Conservation (phyloP, 768 basidiomycete species). For the Panaeolus papilionaceus region DNA sequence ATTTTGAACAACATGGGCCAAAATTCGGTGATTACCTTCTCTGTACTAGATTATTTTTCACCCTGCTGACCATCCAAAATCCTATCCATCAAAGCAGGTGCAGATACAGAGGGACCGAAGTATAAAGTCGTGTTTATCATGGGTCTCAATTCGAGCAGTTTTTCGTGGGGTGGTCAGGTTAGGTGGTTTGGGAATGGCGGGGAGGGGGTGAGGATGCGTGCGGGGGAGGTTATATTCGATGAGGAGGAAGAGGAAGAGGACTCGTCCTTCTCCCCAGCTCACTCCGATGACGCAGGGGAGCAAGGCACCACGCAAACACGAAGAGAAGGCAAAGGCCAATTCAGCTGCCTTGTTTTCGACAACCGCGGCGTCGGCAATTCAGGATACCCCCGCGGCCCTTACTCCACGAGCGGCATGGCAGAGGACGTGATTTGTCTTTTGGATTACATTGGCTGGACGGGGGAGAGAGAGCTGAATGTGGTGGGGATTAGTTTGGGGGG, state of each 20-base stretch:
- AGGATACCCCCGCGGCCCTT: constrained; percentile 73
- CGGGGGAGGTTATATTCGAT: neutral
- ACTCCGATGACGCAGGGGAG: too few relatives aligned
- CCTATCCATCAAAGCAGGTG: constrained; percentile 43
- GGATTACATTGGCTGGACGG: constrained; percentile 76
- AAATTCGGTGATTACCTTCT: neutral
- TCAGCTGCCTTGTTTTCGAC: constrained; percentile 78
- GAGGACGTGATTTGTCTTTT: constrained; percentile 72
- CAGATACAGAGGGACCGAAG: neutral
- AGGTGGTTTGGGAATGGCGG: constrained; percentile 58
- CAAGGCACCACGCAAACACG: too few relatives aligned
- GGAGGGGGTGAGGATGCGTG: constrained; percentile 18
- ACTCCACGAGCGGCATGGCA: constrained; percentile 81
- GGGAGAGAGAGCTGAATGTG: constrained; percentile 63
- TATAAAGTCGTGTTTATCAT: constrained; percentile 77
- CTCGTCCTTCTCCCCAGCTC: too few relatives aligned
- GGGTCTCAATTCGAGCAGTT: constrained; percentile 74
- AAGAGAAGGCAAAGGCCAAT: constrained; percentile 40
- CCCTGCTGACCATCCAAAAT: constrained; percentile 6
- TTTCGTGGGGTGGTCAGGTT: constrained; percentile 71
- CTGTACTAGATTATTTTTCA: neutral
- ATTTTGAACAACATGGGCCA: constrained; percentile 79
- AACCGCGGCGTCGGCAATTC: constrained; percentile 87
- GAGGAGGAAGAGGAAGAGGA: neutral
- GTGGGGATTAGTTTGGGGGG: constrained; percentile 83